Percentiles rank a stretch among this genome's conserved stretches.
Conservation (phyloP, 257 asterid genomes). For the Marsdenia floribunda region DNA sequence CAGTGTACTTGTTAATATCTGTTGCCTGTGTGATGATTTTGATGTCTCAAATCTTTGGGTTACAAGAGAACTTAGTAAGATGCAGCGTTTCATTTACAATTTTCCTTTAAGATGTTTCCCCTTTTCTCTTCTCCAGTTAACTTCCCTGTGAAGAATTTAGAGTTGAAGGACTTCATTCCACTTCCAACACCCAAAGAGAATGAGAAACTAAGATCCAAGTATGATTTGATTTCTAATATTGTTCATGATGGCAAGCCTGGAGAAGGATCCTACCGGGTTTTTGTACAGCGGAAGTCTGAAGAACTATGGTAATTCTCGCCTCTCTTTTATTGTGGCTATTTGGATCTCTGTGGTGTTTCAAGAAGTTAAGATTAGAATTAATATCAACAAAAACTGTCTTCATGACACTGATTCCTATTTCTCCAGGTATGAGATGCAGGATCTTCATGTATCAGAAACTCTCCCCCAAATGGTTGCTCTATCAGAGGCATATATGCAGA, state of each 20-base stretch:
- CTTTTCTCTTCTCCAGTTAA: conserved; percentile 42
- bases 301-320: conserved; percentile 59
- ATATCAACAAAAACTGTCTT: neutral
- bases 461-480: conserved; percentile 95
- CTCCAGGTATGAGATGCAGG: conserved; percentile 95
- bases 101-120: neutral
- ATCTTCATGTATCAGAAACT: conserved; percentile 87
- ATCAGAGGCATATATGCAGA: conserved; percentile 91
- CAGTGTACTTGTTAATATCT: neutral
- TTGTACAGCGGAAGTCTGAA: conserved; percentile 95
- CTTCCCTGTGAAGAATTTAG: conserved; percentile 97
- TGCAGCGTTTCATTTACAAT: conserved; percentile 3
- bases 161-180: conserved; percentile 81
- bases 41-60: neutral
- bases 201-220: conserved; percentile 67
- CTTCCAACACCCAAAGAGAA: conserved; percentile 64
- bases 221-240: conserved; percentile 75
- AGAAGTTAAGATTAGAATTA: neutral
- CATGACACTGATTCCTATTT: conserved; percentile 2
- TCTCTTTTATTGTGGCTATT: neutral
- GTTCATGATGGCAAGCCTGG: conserved; percentile 49
- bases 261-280: conserved; percentile 69
- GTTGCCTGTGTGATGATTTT: neutral
- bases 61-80: neutral
- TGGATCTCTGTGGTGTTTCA: neutral